Base-by-base conservation (phyloP, 2,329 filamentous ascomycete genomes). In the Escovopsis sp. region DNA sequence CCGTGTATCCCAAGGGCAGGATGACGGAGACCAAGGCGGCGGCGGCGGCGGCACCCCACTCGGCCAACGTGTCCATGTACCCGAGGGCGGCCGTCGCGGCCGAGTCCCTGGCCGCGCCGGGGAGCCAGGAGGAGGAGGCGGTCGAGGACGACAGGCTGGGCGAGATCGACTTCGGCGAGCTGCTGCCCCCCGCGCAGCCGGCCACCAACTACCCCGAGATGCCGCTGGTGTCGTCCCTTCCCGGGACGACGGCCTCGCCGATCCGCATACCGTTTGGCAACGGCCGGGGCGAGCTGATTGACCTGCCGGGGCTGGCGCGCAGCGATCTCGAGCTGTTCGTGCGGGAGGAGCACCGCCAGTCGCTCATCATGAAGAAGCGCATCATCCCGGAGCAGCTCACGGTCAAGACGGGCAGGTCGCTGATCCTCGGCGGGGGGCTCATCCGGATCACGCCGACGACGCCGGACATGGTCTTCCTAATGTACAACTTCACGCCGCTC, bases 231-330 rank as follows among this genome's bases (percentile, higher is more conserved):
- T 94, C 87, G 1, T 74, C 84, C 4, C 70, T 95, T 3, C 85
- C 91, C 0, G 91, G 93, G 9, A 98, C 91, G 0, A 98, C 91
- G 1, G 91, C 88, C 2, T 94, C 87, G 0, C 91, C 91, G 0
- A 96, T 98, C 51, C 81, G 91, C 26, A 77, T 96, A 15, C 86
- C 87, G 1, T 98, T 91, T 56, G 88, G 88, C 38, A 77, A 77
- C 46, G 82, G 84, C 23, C 82, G 77, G 54, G 91, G 91, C 43
- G 93, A 98, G 59, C 70, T 98, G 32, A 85, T 98, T 53, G 91
- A 98, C 57, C 70, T 98, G 12, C 91, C 91, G 0, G 91, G 91
- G 1, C 67, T 98, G 32, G 74, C 80, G 8, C 79, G 91, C 38
- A 80, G 77, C 26, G 73, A 78, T 12, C 67, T 96, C 6, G 80